Conservation (phyloP, 495 filamentous ascomycete genomes). For the Ascobolus immersus region DNA sequence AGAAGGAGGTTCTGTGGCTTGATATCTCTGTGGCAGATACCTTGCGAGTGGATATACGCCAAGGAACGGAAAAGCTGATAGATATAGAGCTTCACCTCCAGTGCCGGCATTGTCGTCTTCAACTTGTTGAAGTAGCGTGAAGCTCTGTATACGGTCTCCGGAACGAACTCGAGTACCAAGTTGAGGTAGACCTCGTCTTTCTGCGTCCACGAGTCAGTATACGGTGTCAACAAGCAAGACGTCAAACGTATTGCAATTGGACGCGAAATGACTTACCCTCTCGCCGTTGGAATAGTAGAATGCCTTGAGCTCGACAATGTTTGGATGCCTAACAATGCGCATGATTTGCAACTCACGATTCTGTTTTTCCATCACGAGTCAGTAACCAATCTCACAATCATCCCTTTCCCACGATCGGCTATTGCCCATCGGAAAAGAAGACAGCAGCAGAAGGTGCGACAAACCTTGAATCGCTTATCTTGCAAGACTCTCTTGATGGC, state of each 20-base stretch:
- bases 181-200: constrained; percentile 99
- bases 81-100: constrained; percentile 98
- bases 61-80: constrained; percentile 97
- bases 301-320: constrained; percentile 94
- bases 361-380: constrained; percentile 27
- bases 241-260: constrained; percentile 3
- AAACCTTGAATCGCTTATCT: constrained; percentile 96
- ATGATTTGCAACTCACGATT: constrained; percentile 98
- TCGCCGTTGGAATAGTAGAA: constrained; percentile 99
- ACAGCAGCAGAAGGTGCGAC: constrained; percentile 5
- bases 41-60: constrained; percentile 97
- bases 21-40: constrained; percentile 97
- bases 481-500: constrained; percentile 97
- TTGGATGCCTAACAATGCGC: constrained; percentile 94
- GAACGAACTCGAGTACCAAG: constrained; percentile 90
- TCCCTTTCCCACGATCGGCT: background rate
- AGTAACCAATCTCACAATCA: background rate
- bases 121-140: constrained; percentile 98
- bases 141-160: constrained; percentile 95
- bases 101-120: constrained; percentile 97
- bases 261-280: constrained; percentile 46
- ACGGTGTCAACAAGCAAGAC: background rate
- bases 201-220: constrained; percentile 20
- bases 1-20: constrained; percentile 95
- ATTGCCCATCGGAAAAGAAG: background rate